Percentiles rank a stretch among this genome's conserved stretches.
Evolutionary conservation across 768 basidiomycete species (phyloP).

Genomic region (Collybia mongolica): DNA sequence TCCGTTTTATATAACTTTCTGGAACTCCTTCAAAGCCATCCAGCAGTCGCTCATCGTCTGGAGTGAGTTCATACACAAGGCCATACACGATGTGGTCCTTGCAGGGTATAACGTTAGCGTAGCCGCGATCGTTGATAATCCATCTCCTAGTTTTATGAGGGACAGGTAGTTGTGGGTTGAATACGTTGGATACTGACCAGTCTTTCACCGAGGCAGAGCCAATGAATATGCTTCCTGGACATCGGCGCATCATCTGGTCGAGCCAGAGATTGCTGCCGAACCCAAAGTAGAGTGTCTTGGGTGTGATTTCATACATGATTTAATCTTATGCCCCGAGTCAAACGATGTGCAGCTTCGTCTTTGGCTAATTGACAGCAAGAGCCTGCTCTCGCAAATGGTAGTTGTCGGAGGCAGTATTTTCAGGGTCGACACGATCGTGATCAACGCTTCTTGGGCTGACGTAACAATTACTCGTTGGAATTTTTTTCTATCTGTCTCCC

Average conservation of each 20-base stretch:
- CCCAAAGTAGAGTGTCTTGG: constrained; percentile 36
- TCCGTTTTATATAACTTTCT: constrained; percentile 33
- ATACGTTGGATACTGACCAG: constrained; percentile 30
- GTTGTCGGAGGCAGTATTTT: too few relatives aligned
- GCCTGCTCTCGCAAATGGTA: too few relatives aligned
- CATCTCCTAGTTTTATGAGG: constrained; percentile 41
- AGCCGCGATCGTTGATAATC: constrained; percentile 44
- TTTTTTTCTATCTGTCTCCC: constrained; percentile 6
- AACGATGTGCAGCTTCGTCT: too few relatives aligned
- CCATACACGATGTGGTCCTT: constrained; percentile 40
- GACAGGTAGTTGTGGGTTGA: not conserved
- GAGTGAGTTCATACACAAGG: constrained; percentile 39
- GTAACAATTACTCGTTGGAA: too few relatives aligned
- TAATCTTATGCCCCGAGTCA: too few relatives aligned
- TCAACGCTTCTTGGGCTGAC: too few relatives aligned
- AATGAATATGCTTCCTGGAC: constrained; percentile 39
- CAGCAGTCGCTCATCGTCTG: constrained; percentile 37
- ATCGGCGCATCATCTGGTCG: constrained; percentile 47
- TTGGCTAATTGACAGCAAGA: too few relatives aligned
- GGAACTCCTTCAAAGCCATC: constrained; percentile 43
- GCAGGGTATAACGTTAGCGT: constrained; percentile 44
- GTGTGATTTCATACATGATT: too few relatives aligned
- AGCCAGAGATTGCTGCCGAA: constrained; percentile 53
- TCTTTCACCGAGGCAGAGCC: constrained; percentile 37
- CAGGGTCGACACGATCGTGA: too few relatives aligned